A percentile compares a stretch with the other conserved stretches of the same genome.
Conservation (phyloP, 2,329 filamentous ascomycete genomes). For the Pyricularia pennisetigena region DNA sequence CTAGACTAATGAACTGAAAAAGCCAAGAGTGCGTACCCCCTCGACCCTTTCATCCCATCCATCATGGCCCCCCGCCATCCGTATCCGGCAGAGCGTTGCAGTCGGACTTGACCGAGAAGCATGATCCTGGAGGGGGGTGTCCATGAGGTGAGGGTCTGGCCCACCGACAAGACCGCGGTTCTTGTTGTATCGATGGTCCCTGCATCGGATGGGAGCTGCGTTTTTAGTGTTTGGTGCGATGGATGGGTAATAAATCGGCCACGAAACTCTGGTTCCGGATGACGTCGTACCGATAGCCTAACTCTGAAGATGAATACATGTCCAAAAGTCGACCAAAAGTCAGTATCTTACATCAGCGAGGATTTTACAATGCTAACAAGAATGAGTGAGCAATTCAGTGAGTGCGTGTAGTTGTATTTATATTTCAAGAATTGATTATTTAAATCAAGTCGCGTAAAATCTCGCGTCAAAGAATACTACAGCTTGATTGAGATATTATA, state of each 20-base stretch:
- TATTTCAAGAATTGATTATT: background rate
- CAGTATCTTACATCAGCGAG: background rate
- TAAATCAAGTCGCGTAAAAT: background rate
- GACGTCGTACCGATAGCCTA: background rate
- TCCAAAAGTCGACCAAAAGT: too few species aligned
- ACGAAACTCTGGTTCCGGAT: background rate
- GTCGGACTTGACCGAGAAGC: slow-evolving; percentile 2
- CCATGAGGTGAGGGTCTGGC: background rate
- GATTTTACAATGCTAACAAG: background rate
- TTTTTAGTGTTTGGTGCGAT: background rate
- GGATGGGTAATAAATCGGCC: background rate
- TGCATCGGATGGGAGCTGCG: background rate
- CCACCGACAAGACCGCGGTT: background rate
- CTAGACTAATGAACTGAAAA: background rate
- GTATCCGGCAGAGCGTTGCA: background rate
- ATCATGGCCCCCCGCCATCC: background rate
- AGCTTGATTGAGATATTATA: slow-evolving; percentile 63
- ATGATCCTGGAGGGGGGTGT: background rate
- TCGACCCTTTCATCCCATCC: background rate
- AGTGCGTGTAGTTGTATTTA: background rate
- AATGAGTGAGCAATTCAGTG: background rate
- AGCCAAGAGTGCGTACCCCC: background rate
- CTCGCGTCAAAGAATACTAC: slow-evolving; percentile 19
- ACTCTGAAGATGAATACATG: background rate
- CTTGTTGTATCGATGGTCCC: background rate